Evolutionary conservation across 2,329 filamentous ascomycete species (phyloP).

Genomic region (Colletotrichum sp.): DNA sequence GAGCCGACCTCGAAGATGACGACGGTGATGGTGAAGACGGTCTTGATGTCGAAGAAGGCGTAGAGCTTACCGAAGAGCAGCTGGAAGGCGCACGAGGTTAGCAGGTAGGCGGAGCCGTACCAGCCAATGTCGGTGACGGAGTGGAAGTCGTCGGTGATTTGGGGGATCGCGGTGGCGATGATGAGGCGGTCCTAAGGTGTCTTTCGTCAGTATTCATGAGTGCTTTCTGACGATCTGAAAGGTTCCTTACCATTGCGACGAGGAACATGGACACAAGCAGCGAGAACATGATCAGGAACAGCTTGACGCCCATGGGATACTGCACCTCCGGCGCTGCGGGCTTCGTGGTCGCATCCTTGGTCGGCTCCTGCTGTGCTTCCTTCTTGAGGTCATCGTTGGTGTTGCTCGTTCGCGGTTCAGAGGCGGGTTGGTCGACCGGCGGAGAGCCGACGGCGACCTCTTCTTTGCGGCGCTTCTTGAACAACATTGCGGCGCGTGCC

Average conservation of each 20-base stretch:
- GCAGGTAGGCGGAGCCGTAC: conserved; percentile 33
- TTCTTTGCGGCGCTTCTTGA: conserved; percentile 7
- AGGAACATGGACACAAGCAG: conserved; percentile 21
- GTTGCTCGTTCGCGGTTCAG: conserved; percentile 9
- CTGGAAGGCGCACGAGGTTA: conserved; percentile 33
- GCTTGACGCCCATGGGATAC: conserved; percentile 12
- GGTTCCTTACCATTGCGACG: conserved; percentile 3
- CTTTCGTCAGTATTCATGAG: not conserved
- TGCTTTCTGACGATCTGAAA: not conserved
- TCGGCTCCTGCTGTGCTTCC: not conserved
- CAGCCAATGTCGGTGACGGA: conserved; percentile 31
- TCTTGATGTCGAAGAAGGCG: conserved; percentile 30
- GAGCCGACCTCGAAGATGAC: conserved; percentile 34
- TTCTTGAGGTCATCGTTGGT: not conserved
- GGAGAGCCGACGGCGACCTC: not conserved
- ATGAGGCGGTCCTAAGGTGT: conserved; percentile 37
- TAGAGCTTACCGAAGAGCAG: conserved; percentile 35
- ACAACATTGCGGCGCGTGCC: not conserved
- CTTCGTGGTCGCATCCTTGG: not conserved
- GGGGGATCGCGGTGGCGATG: conserved; percentile 40
- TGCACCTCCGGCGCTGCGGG: not conserved
- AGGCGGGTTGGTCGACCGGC: not conserved
- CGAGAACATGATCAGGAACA: conserved; percentile 24
- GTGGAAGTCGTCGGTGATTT: conserved; percentile 35
- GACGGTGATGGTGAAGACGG: conserved; percentile 27